Percentiles rank a stretch among this genome's conserved stretches.
Conservation (phyloP, 2,329 filamentous ascomycete genomes). For the Cladosporium oxysporum region DNA sequence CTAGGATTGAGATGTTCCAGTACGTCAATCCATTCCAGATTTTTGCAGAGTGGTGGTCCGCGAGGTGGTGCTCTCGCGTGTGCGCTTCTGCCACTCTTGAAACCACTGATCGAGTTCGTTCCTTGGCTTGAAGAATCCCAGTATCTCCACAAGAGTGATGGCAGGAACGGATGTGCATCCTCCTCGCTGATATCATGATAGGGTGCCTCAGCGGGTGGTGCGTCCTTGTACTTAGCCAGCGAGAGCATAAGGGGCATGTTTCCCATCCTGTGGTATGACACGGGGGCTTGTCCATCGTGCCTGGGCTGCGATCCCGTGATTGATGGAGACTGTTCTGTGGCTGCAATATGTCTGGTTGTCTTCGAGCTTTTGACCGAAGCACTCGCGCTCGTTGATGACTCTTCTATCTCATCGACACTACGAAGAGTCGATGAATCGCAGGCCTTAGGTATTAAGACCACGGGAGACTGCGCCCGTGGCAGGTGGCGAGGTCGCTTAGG, state of each 20-base stretch:
- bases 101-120: background rate
- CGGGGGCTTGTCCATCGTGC: background rate
- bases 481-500: background rate
- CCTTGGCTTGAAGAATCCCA: background rate
- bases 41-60: background rate
- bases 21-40: background rate
- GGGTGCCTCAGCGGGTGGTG: background rate
- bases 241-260: background rate
- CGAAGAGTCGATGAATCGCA: background rate
- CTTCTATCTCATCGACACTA: background rate
- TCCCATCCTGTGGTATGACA: background rate
- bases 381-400: background rate
- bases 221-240: background rate
- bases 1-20: constrained; percentile 2
- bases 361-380: background rate
- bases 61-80: background rate
- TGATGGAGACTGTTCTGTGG: background rate
- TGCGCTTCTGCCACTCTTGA: background rate
- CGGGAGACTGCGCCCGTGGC: background rate
- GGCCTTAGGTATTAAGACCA: background rate
- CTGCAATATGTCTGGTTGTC: background rate
- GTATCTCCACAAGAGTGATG: background rate
- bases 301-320: background rate
- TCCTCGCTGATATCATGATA: background rate
- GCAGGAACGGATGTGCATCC: background rate